Conservation (phyloP, 2,329 filamentous ascomycete genomes). For the Alternaria gansuensis region DNA sequence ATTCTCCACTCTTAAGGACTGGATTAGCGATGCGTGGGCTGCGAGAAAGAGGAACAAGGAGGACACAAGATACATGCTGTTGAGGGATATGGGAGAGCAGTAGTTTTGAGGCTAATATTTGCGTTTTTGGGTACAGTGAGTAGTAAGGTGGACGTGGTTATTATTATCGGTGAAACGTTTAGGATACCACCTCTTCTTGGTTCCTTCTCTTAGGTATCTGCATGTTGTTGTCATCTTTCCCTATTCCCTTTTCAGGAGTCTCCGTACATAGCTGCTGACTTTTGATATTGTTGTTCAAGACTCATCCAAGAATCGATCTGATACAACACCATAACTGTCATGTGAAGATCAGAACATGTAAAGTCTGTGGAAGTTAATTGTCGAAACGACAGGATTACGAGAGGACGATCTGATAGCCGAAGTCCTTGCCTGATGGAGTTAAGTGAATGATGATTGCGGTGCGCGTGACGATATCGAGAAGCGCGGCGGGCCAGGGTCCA, state of each 20-base stretch:
- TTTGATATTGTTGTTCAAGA: not conserved
- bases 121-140: not conserved
- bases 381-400: not conserved
- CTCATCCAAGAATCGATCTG: not conserved
- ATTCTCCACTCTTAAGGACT: constrained; percentile 36
- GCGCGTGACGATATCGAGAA: constrained; percentile 29
- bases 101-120: constrained; percentile 7
- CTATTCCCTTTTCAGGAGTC: constrained; percentile 8
- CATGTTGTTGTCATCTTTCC: constrained; percentile 1
- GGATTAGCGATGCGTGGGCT: constrained; percentile 42
- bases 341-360: not conserved
- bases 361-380: not conserved
- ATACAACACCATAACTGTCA: not conserved
- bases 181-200: constrained; percentile 25
- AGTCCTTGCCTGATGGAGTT: constrained; percentile 9
- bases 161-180: constrained; percentile 12
- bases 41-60: constrained; percentile 52
- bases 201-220: constrained; percentile 3
- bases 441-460: constrained; percentile 11
- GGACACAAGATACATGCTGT: constrained; percentile 57
- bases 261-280: constrained; percentile 18
- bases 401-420: not conserved
- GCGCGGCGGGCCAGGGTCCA: constrained; percentile 28
- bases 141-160: not conserved
- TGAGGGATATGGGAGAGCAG: constrained; percentile 55